A percentile compares a stretch with the other conserved stretches of the same genome.
Conservation (phyloP, 306 rosid genomes). For the Castanea sativa region DNA sequence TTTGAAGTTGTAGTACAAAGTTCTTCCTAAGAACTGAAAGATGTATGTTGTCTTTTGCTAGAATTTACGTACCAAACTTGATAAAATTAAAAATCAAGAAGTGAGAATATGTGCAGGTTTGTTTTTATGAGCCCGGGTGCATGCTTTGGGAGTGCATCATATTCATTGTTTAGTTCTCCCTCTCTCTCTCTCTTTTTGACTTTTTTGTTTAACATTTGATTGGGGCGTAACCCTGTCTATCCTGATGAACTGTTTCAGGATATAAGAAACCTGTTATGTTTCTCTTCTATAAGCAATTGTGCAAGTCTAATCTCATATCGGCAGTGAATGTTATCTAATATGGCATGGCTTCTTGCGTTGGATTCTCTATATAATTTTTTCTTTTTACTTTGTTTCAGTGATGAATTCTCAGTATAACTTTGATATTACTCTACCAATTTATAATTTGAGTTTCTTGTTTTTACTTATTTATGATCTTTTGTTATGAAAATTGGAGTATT, state of each 20-base stretch:
- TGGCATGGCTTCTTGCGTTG: background rate
- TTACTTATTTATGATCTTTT: background rate
- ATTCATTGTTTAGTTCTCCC: background rate
- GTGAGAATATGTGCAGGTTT: background rate
- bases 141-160: background rate
- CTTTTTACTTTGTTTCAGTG: background rate
- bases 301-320: background rate
- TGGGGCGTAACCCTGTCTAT: background rate
- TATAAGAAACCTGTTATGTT: background rate
- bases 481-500: constrained; percentile 1
- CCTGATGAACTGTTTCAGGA: background rate
- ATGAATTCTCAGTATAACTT: background rate
- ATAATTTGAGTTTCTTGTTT: background rate
- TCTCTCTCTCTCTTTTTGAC: background rate
- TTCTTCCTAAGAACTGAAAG: background rate
- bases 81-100: background rate
- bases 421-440: background rate
- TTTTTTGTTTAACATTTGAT: background rate
- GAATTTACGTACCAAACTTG: background rate
- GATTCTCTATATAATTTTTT: background rate
- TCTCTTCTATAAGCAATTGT: background rate
- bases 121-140: background rate
- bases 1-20: background rate
- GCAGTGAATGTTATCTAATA: background rate
- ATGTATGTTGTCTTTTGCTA: background rate